Conservation (phyloP, 345 rosid genomes). For the Eucalyptus sideroxylon region DNA sequence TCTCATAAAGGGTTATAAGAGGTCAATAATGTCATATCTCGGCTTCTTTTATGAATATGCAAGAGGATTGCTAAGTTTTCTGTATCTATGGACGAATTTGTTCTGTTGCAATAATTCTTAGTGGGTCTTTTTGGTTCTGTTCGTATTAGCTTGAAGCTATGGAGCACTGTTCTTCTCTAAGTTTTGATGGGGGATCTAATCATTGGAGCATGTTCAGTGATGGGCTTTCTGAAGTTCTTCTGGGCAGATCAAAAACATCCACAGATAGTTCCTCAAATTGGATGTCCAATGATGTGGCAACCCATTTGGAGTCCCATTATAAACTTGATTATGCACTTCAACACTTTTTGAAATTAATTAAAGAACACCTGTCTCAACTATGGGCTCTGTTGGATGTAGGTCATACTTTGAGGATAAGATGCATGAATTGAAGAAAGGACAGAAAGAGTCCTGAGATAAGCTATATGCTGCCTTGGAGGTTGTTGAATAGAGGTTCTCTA, state of each 20-base stretch:
- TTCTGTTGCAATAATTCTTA: background rate
- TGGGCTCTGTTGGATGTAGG: slow-evolving; percentile 4
- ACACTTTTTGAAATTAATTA: slow-evolving; percentile 40
- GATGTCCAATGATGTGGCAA: slow-evolving; percentile 48
- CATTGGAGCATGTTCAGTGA: slow-evolving; percentile 17
- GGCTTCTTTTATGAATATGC: background rate
- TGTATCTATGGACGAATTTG: background rate
- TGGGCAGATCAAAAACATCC: slow-evolving; percentile 32
- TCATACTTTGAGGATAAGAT: background rate
- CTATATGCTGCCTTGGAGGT: slow-evolving; percentile 30
- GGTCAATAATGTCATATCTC: background rate
- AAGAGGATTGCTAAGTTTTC: background rate
- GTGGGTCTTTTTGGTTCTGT: background rate
- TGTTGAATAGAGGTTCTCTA: slow-evolving; percentile 43
- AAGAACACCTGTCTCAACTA: slow-evolving; percentile 37
- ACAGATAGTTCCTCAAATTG: slow-evolving; percentile 38
- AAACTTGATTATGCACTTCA: slow-evolving; percentile 56
- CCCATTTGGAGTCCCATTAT: slow-evolving; percentile 30
- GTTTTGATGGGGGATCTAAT: slow-evolving; percentile 17
- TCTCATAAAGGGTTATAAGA: background rate
- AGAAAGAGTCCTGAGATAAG: slow-evolving; percentile 23
- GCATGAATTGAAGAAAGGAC: slow-evolving; percentile 8
- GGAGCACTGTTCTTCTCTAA: slow-evolving; percentile 54
- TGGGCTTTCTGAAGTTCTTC: slow-evolving; percentile 18
- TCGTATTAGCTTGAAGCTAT: slow-evolving; percentile 66